Evolutionary conservation across 2,329 filamentous ascomycete species (phyloP).

Genomic region (Clathrospora elynae): DNA sequence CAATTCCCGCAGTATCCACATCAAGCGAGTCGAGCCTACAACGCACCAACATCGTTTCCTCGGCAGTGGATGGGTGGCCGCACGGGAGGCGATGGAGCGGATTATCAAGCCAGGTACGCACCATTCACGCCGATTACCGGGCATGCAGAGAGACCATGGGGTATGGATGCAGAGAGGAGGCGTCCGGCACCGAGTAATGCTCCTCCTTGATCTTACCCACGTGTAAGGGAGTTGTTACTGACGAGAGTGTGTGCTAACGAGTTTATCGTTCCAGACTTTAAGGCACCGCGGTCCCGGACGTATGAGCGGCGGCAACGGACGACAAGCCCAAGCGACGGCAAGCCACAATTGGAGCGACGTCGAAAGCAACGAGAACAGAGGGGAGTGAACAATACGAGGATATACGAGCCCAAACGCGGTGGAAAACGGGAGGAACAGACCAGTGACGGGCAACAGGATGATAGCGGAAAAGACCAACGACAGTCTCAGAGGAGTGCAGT

Average conservation of each 20-base stretch:
- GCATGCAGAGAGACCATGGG: conserved; percentile 12
- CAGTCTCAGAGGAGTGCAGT: neutral
- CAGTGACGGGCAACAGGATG: neutral
- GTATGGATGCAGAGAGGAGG: conserved; percentile 18
- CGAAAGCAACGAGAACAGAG: neutral
- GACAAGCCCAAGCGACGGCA: neutral
- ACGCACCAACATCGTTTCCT: conserved; percentile 17
- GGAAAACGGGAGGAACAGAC: conserved; percentile 2
- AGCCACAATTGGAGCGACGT: neutral
- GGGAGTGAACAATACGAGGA: neutral
- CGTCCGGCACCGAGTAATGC: conserved; percentile 31
- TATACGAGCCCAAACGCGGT: neutral
- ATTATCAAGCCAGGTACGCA: conserved; percentile 25
- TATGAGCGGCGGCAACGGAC: conserved; percentile 3
- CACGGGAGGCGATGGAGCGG: conserved; percentile 1
- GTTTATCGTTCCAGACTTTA: conserved; percentile 11
- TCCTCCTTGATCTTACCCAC: conserved; percentile 17
- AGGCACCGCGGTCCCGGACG: conserved; percentile 2
- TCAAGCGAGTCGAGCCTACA: conserved; percentile 9
- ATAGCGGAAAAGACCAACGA: conserved; percentile 3
- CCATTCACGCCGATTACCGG: conserved; percentile 16
- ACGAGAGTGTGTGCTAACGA: conserved; percentile 8
- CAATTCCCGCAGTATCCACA: conserved; percentile 17
- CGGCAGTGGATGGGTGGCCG: conserved; percentile 18
- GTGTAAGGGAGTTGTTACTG: conserved; percentile 17